A percentile compares a stretch with the other conserved stretches of the same genome.
Conservation (phyloP, 768 basidiomycete species). For the Pleurotus sapidus region DNA sequence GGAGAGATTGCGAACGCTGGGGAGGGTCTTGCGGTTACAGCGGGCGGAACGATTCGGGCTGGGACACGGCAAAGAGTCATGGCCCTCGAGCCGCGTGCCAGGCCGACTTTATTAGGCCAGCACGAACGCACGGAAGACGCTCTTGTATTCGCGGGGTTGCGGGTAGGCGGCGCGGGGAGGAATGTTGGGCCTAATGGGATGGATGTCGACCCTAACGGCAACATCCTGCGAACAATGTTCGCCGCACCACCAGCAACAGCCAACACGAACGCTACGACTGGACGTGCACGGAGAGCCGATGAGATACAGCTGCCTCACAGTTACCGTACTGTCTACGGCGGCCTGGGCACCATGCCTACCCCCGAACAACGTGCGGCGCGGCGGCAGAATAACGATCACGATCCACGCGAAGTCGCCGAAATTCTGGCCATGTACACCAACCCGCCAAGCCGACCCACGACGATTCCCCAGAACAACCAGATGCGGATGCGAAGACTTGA, state of each 20-base stretch:
- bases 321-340: not conserved
- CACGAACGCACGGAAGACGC: not conserved
- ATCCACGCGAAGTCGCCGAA: not conserved
- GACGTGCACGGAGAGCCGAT: not conserved
- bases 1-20: not conserved
- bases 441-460: not conserved
- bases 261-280: not conserved
- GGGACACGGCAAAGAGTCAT: constrained; percentile 4
- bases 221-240: not conserved
- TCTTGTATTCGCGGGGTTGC: not conserved
- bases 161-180: not conserved
- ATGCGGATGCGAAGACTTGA: not conserved
- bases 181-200: not conserved
- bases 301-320: not conserved
- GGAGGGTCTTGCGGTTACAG: not conserved
- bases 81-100: constrained; percentile 2
- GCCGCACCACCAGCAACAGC: not conserved
- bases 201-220: not conserved
- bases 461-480: not conserved
- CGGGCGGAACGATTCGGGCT: constrained; percentile 5
- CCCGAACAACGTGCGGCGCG: not conserved
- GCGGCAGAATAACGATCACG: not conserved
- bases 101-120: not conserved
- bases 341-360: not conserved
- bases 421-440: not conserved